These are phyloP conservation scores for Bathelium albidoporum DNA, from an alignment of 495 filamentous ascomycete species.

Conservation along the genomic window DNA sequence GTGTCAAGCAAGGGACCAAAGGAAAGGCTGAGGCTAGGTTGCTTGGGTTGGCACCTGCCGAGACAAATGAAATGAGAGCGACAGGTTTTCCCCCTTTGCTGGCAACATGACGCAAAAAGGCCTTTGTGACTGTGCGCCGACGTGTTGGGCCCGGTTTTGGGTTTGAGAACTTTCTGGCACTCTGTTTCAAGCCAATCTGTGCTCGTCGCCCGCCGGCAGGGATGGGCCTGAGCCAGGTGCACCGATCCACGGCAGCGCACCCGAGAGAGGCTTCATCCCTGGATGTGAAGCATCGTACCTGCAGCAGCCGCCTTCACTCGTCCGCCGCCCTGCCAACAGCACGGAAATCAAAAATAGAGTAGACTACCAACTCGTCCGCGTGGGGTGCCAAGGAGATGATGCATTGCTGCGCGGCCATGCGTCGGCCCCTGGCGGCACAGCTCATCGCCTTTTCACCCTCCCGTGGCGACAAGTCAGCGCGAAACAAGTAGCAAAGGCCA, in stretches of 20 bases:
- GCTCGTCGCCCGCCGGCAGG: not conserved
- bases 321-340: not conserved
- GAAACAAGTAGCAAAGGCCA: not conserved
- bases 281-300: not conserved
- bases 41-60: not conserved
- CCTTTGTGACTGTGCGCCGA: slow-evolving; percentile 5
- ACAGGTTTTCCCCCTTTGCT: slow-evolving; percentile 1
- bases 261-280: not conserved
- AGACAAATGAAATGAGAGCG: slow-evolving; percentile 6
- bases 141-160: slow-evolving; percentile 3
- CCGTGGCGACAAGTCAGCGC: not conserved
- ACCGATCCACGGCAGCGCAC: slow-evolving; percentile 4
- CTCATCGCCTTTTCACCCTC: not conserved
- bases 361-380: slow-evolving; percentile 1
- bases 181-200: slow-evolving; percentile 3
- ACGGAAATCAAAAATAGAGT: not conserved
- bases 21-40: slow-evolving; percentile 2
- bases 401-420: not conserved
- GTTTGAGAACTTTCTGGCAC: slow-evolving; percentile 2
- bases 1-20: not conserved
- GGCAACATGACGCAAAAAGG: slow-evolving; percentile 4
- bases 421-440: not conserved
- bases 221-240: not conserved
- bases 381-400: not conserved
- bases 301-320: not conserved